Base-by-base conservation (phyloP, 345 rosid genomes). In the Boechera retrofracta region DNA sequence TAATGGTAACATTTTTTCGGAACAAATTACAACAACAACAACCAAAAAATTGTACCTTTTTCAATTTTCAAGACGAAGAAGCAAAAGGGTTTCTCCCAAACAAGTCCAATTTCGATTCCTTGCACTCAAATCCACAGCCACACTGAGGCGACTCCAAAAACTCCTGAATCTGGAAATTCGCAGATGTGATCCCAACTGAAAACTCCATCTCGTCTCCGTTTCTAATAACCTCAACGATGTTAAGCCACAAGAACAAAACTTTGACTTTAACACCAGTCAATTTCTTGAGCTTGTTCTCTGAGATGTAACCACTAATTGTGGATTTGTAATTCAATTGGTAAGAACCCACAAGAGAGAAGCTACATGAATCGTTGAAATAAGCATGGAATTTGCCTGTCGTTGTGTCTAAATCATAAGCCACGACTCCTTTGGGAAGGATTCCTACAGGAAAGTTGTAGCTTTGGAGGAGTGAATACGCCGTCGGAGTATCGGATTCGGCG, bases 181-280 rank as follows among this genome's bases (percentile, higher is more conserved):
- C 97, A 21, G 99, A 96, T 2, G 97, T 89, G 24, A 96, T 85
- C 73, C 99, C 98, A 11, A 96, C 97, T 5, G 98, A 96, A 75
- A 96, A 91, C 5, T 81, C 84, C 77, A 93, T 81, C 24, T 91
- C 87, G 29, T 89, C 88, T 0, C 83, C 91, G 1, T 72, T 62
- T 77, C 99, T 81, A 35, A 26, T 53, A 12, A 96, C 98, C 82
- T 93, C 98, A 24, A 91, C 97, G 38, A 96, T 96, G 72, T 93
- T 89, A 51, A 96, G 77, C 99, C 99, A 96, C 18, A 91, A 69
- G 81, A 93, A 93, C 69, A 93, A 67, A 6, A 96, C 82, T 80
- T 96, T 96, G 28, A 96, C 98, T 79, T 91, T 93, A 12, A 96
- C 67, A n/a, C 99, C 99, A 18, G 66, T 79, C 84, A 96, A 76